Evolutionary conservation across 2,329 filamentous ascomycete species (phyloP).

Genomic region (Dothiorella sarmentorum): DNA sequence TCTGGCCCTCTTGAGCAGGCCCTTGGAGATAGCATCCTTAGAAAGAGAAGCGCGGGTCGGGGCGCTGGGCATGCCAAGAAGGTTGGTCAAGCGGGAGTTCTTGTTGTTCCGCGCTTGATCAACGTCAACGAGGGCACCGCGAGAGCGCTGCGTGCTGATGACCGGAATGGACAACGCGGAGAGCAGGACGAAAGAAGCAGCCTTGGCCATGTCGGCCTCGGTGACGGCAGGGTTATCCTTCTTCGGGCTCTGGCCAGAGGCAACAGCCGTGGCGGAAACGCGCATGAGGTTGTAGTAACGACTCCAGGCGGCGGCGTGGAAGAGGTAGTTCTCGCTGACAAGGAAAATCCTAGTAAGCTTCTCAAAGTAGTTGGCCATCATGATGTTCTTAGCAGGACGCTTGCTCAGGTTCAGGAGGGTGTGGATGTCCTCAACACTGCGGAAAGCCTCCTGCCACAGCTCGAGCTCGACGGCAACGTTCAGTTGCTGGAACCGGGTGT

Average conservation of each 20-base stretch:
- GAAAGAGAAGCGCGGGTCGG: conserved; percentile 88
- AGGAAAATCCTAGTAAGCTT: conserved; percentile 98
- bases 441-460: conserved; percentile 99
- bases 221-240: conserved; percentile 87
- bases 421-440: conserved; percentile 98
- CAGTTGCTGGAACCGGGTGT: conserved; percentile 97
- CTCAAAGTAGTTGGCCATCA: conserved; percentile 99
- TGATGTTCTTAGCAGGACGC: conserved; percentile 94
- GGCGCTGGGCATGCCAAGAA: conserved; percentile 86
- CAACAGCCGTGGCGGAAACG: conserved; percentile 79
- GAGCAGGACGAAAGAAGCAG: conserved; percentile 90
- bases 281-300: conserved; percentile 95
- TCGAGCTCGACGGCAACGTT: conserved; percentile 98
- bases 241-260: conserved; percentile 84
- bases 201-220: conserved; percentile 88
- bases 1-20: conserved; percentile 83
- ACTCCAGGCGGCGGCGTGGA: conserved; percentile 97
- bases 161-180: conserved; percentile 97
- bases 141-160: conserved; percentile 95
- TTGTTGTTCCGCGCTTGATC: conserved; percentile 98
- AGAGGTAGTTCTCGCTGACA: conserved; percentile 98
- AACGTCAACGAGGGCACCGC: conserved; percentile 92
- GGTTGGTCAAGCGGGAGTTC: conserved; percentile 93
- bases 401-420: conserved; percentile 96
- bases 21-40: conserved; percentile 93